A percentile compares a stretch with the other conserved stretches of the same genome.
Evolutionary conservation across 192 early-diverging fungal genomes (phyloP).

Genomic region (Linnemannia elongata): DNA sequence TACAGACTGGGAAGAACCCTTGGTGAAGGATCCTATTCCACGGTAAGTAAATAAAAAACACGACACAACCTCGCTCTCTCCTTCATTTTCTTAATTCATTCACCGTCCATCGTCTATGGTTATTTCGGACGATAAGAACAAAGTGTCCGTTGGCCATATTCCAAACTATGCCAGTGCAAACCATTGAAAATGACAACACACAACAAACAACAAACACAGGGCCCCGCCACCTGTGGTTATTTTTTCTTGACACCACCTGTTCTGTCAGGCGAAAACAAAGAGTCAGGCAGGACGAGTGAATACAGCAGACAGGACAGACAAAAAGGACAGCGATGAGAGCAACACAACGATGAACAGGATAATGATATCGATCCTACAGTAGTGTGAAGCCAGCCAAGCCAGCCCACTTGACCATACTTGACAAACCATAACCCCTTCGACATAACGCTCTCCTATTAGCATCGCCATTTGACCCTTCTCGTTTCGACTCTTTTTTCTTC

Average conservation of each 20-base stretch:
- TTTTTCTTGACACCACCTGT: background rate
- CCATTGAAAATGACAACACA: too few relatives aligned
- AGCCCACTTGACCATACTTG: too few relatives aligned
- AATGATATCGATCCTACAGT: too few relatives aligned
- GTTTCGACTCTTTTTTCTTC: background rate
- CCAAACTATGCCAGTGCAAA: slow-evolving; percentile 2
- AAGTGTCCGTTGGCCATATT: slow-evolving; percentile 1
- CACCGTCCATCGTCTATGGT: background rate
- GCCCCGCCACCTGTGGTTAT: background rate
- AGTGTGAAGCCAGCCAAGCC: too few relatives aligned
- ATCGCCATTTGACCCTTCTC: background rate
- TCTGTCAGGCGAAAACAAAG: background rate
- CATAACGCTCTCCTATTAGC: background rate
- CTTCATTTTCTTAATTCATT: background rate
- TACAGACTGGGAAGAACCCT: slow-evolving; percentile 88
- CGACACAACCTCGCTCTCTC: background rate
- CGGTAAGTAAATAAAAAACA: slow-evolving; percentile 62
- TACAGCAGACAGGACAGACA: background rate
- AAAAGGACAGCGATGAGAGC: background rate
- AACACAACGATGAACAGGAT: too few relatives aligned
- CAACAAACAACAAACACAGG: background rate
- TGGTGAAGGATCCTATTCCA: slow-evolving; percentile 97
- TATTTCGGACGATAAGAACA: background rate
- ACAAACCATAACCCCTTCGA: too few relatives aligned
- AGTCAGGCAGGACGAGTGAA: background rate